A percentile compares a stretch with the other conserved stretches of the same genome.
Conservation (phyloP, 2,329 filamentous ascomycete species). For the Bipolaris zeicola region DNA sequence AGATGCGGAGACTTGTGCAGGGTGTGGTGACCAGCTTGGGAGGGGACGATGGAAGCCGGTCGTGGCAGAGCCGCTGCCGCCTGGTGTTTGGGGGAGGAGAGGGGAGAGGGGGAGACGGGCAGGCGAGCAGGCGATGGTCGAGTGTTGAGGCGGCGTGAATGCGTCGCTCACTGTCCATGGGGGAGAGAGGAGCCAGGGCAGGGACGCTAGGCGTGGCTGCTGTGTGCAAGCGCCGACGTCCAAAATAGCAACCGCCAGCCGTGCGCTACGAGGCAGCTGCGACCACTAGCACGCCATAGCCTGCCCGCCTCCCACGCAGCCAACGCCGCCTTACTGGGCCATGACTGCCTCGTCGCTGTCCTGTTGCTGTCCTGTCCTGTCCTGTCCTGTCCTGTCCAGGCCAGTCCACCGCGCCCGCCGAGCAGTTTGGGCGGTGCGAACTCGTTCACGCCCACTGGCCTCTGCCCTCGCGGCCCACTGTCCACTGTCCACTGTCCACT, state of each 20-base stretch:
- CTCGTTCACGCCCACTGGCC: not conserved
- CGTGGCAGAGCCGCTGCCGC: constrained; percentile 33
- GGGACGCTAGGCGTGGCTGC: constrained; percentile 12
- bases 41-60: constrained; percentile 29
- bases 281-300: constrained; percentile 22
- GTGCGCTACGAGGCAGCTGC: constrained; percentile 21
- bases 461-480: too few relatives aligned
- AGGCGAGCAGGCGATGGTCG: constrained; percentile 6
- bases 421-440: not conserved
- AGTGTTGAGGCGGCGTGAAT: constrained; percentile 26
- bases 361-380: not conserved
- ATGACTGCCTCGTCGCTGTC: too few relatives aligned
- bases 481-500: not conserved
- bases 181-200: constrained; percentile 23
- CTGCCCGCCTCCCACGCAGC: constrained; percentile 3
- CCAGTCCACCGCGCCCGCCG: not conserved
- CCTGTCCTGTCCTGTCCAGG: not conserved
- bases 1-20: not conserved
- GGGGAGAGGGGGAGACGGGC: constrained; percentile 15
- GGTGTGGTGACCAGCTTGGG: constrained; percentile 27
- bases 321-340: too few relatives aligned
- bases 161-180: constrained; percentile 32
- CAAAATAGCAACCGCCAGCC: constrained; percentile 19
- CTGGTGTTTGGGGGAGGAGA: constrained; percentile 17
- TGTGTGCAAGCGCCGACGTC: constrained; percentile 19